Conservation (phyloP, 495 filamentous ascomycete genomes). For the Penicillium alfredii region DNA sequence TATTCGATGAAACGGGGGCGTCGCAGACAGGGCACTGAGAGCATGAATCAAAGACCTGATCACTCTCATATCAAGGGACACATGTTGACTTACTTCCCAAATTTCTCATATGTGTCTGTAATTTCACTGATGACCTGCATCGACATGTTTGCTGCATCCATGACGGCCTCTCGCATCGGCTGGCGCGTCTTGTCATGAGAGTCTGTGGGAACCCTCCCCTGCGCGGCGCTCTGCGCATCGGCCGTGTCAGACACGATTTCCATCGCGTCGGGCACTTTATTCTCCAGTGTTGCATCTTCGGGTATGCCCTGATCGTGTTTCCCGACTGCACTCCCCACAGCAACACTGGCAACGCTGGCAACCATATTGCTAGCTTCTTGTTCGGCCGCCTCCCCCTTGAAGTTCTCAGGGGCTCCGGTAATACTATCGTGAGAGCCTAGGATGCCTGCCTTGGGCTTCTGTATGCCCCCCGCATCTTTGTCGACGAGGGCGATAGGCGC, state of each 20-base stretch:
- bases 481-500: conserved; percentile 67
- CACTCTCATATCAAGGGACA: too few species aligned
- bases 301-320: conserved; percentile 56
- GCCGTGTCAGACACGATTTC: conserved; percentile 44
- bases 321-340: conserved; percentile 66
- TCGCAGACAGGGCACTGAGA: conserved; percentile 65
- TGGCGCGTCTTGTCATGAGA: conserved; percentile 74
- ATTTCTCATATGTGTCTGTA: conserved; percentile 71
- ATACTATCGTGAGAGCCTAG: conserved; percentile 70
- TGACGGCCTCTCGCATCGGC: conserved; percentile 71
- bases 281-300: conserved; percentile 36
- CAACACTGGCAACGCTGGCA: conserved; percentile 65
- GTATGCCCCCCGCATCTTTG: conserved; percentile 58
- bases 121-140: conserved; percentile 73
- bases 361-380: conserved; percentile 78
- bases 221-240: conserved; percentile 54
- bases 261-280: conserved; percentile 58
- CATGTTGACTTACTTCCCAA: conserved; percentile 62
- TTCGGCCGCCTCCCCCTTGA: conserved; percentile 81
- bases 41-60: background rate
- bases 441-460: conserved; percentile 70
- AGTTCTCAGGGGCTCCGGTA: conserved; percentile 75
- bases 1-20: conserved; percentile 64
- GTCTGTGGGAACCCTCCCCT: conserved; percentile 35
- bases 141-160: conserved; percentile 63